These are phyloP conservation scores for Jackrogersella minutella DNA, from an alignment of 495 filamentous ascomycete species.

Conservation along the genomic window DNA sequence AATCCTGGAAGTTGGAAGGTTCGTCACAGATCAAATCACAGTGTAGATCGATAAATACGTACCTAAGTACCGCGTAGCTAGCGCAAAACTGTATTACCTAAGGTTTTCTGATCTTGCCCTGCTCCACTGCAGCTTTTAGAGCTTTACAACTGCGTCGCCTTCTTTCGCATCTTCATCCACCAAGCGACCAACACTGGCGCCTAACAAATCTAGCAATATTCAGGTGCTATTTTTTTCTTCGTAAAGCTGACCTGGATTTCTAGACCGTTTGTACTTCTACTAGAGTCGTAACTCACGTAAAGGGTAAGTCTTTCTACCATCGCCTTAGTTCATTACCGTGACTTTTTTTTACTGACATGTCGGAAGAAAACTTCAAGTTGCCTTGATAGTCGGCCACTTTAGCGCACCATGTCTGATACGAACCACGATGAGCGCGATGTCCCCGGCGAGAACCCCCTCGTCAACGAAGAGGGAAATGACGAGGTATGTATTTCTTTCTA, in stretches of 20 bases:
- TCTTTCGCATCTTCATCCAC: constrained; percentile 24
- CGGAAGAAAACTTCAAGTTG: neutral
- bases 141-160: constrained; percentile 21
- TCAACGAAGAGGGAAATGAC: constrained; percentile 54
- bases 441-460: constrained; percentile 43
- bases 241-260: neutral
- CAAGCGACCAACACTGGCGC: neutral
- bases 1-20: neutral
- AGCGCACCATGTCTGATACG: constrained; percentile 43
- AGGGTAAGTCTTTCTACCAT: constrained; percentile 23
- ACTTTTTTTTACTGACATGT: constrained; percentile 3
- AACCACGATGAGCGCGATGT: constrained; percentile 42
- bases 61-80: neutral
- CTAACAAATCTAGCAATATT: constrained; percentile 6
- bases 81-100: constrained; percentile 19
- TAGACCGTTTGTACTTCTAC: neutral
- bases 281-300: neutral
- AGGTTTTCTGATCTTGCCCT: constrained; percentile 1
- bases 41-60: neutral
- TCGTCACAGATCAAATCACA: neutral
- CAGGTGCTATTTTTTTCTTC: neutral
- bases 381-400: neutral
- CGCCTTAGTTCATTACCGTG: neutral
- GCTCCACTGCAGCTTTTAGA: constrained; percentile 36
- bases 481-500: constrained; percentile 48